Conservation (phyloP, 805 yeast genomes). For the Cyberlindnera samutprakarnensis region DNA sequence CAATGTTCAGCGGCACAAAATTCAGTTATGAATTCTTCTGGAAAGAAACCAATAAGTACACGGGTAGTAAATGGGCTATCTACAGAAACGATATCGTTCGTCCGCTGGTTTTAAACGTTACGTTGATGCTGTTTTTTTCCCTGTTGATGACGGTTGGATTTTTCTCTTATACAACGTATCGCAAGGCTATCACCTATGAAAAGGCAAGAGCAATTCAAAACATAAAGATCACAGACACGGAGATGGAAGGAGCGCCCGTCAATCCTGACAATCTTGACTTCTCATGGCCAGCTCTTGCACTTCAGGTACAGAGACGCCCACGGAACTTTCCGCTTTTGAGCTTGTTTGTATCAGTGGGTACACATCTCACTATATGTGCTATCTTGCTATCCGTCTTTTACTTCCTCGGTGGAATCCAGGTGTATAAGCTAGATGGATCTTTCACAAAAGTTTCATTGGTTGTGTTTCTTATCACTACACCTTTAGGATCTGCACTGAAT, state of each 20-base stretch:
- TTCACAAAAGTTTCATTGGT: slow-evolving; percentile 3
- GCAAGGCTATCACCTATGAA: slow-evolving; percentile 12
- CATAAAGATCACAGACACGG: slow-evolving; percentile 2
- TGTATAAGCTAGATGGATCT: slow-evolving; percentile 10
- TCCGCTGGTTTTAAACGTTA: slow-evolving; percentile 15
- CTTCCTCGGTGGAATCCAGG: slow-evolving; percentile 7
- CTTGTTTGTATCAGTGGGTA: slow-evolving; percentile 16
- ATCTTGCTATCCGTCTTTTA: slow-evolving; percentile 4
- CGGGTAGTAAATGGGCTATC: slow-evolving; percentile 12
- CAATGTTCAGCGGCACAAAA: slow-evolving; percentile 22
- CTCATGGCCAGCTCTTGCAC: slow-evolving; percentile 21
- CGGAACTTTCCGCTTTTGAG: slow-evolving; percentile 5
- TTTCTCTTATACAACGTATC: slow-evolving; percentile 12
- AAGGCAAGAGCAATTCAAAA: slow-evolving; percentile 11
- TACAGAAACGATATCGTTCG: slow-evolving; percentile 21
- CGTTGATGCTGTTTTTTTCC: slow-evolving; percentile 12
- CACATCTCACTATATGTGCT: slow-evolving; percentile 10
- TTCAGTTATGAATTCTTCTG: slow-evolving; percentile 22
- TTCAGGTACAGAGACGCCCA: slow-evolving; percentile 21
- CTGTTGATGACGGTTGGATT: slow-evolving; percentile 12
- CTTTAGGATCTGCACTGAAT: slow-evolving; percentile 12
- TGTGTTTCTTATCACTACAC: slow-evolving; percentile 12
- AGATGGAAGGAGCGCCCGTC: no score
- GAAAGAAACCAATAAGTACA: slow-evolving; percentile 17
- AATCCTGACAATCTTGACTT: slow-evolving; percentile 9